These are phyloP conservation scores for Backusella psychrophila DNA, from an alignment of 192 early-diverging fungal species.

Conservation along the genomic window DNA sequence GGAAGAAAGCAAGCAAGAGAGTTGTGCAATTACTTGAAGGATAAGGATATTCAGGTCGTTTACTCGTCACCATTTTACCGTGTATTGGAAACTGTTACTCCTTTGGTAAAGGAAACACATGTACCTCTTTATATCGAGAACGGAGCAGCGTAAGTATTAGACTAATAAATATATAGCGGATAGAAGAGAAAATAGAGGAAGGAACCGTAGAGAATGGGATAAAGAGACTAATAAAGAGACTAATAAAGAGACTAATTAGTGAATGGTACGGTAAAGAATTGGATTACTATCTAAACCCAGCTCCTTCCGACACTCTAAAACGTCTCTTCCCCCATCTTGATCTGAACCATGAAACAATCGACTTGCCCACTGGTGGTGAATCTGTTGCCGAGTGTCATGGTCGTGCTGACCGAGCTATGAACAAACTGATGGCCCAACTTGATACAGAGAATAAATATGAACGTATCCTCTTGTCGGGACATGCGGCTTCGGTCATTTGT, in stretches of 20 bases:
- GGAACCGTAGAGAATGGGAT: background rate
- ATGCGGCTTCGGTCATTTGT: constrained; percentile 29
- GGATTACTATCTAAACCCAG: constrained; percentile 6
- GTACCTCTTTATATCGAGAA: constrained; percentile 21
- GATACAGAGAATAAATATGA: constrained; percentile 6
- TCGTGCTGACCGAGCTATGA: constrained; percentile 14
- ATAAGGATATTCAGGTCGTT: constrained; percentile 21
- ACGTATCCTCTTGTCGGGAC: constrained; percentile 20
- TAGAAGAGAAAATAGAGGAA: background rate
- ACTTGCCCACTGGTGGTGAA: constrained; percentile 14
- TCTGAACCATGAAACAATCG: constrained; percentile 8
- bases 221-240: background rate
- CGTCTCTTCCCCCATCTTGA: constrained; percentile 17
- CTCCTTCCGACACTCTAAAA: background rate
- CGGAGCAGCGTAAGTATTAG: constrained; percentile 17
- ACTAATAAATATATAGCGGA: background rate
- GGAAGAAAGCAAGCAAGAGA: constrained; percentile 29
- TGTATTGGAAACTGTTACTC: constrained; percentile 22
- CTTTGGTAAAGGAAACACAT: constrained; percentile 1
- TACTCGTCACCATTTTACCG: constrained; percentile 37
- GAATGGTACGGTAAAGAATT: constrained; percentile 28
- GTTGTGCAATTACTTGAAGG: constrained; percentile 11
- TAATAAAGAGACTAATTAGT: constrained; percentile 1
- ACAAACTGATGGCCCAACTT: constrained; percentile 1
- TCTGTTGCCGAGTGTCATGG: constrained; percentile 15